Conservation (phyloP, 202 grass and related monocot genomes). For the Eragrostis tef region DNA sequence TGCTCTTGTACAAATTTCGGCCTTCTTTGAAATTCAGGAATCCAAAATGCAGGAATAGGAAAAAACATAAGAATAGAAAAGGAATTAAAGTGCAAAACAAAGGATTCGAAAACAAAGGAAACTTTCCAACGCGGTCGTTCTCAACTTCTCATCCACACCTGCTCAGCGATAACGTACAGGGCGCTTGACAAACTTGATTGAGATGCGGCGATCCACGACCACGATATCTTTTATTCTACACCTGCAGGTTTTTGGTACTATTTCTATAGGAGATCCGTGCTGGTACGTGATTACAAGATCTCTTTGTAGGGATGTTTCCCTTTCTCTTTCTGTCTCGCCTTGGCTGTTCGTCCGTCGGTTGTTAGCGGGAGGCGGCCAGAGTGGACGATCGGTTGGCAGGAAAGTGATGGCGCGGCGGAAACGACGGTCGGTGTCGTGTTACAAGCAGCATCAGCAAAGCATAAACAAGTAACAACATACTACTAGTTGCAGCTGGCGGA, state of each 20-base stretch:
- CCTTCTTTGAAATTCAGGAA: too few species aligned
- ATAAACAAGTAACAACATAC: background rate
- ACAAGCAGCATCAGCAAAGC: background rate
- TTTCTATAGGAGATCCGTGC: background rate
- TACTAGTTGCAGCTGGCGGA: background rate
- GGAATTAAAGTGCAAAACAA: too few species aligned
- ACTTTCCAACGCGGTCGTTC: too few species aligned
- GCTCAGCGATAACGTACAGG: too few species aligned
- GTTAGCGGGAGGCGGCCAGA: constrained; percentile 32
- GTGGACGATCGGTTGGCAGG: constrained; percentile 62
- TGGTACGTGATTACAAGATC: constrained; percentile 14
- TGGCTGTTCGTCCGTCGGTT: constrained; percentile 23
- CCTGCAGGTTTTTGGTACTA: background rate
- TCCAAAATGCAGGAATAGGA: too few species aligned
- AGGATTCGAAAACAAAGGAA: too few species aligned
- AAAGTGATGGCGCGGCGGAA: constrained; percentile 51
- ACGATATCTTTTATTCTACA: background rate
- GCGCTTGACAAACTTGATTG: too few species aligned
- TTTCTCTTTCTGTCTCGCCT: background rate
- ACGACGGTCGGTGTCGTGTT: constrained; percentile 10
- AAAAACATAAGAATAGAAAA: too few species aligned
- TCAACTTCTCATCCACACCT: too few species aligned
- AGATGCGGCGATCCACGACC: too few species aligned
- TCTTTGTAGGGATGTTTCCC: background rate
- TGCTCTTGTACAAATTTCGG: background rate